Conservation (phyloP, 768 basidiomycete species). For the Leccinum disarticulatum region DNA sequence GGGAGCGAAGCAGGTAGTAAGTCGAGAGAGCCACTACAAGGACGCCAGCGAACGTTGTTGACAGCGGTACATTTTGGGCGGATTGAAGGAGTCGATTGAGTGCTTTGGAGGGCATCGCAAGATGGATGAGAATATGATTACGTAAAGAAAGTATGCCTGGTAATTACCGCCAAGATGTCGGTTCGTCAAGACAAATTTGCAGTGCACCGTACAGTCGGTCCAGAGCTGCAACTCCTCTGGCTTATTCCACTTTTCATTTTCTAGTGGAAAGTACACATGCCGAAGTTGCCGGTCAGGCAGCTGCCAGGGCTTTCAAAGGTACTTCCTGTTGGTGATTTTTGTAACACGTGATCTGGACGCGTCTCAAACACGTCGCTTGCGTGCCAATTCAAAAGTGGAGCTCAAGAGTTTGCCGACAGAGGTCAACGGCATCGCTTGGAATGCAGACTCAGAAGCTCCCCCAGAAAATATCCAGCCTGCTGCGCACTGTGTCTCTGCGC, state of each 20-base stretch:
- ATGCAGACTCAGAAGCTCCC: slow-evolving; percentile 9
- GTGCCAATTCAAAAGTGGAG: slow-evolving; percentile 8
- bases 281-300: background rate
- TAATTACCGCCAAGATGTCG: too few relatives aligned
- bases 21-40: slow-evolving; percentile 17
- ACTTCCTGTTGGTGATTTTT: slow-evolving; percentile 12
- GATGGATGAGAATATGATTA: background rate
- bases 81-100: slow-evolving; percentile 7
- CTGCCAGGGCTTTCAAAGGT: too few relatives aligned
- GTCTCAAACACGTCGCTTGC: slow-evolving; percentile 1
- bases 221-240: background rate
- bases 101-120: background rate
- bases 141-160: background rate
- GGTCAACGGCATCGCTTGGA: slow-evolving; percentile 25
- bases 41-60: slow-evolving; percentile 7
- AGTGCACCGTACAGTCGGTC: background rate
- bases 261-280: background rate
- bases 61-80: slow-evolving; percentile 6
- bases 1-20: slow-evolving; percentile 18
- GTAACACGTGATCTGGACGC: slow-evolving; percentile 29
- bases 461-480: slow-evolving; percentile 7
- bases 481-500: background rate
- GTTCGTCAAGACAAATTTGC: too few relatives aligned
- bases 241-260: background rate
- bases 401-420: slow-evolving; percentile 21